Evolutionary conservation across 306 rosid genomes (phyloP).

Genomic region (Begonia masoniana): DNA sequence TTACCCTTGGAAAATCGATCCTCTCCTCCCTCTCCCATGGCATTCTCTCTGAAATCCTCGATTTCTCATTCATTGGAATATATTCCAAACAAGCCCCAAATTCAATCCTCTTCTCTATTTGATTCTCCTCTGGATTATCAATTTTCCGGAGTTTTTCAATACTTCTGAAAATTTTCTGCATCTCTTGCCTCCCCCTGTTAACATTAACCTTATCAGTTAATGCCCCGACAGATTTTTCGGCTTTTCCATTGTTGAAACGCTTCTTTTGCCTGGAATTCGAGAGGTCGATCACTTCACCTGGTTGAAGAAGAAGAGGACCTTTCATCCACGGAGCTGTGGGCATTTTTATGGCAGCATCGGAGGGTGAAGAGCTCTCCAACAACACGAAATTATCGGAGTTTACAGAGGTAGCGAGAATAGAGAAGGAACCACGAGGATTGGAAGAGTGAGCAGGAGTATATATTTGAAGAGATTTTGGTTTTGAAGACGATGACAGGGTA

Average conservation of each 20-base stretch:
- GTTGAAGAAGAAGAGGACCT: slow-evolving; percentile 48
- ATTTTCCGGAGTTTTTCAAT: slow-evolving; percentile 31
- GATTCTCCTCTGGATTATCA: slow-evolving; percentile 14
- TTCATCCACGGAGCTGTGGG: slow-evolving; percentile 82
- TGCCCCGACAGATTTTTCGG: slow-evolving; percentile 12
- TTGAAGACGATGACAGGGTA: slow-evolving; percentile 27
- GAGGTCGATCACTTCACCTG: slow-evolving; percentile 30
- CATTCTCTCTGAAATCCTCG: slow-evolving; percentile 26
- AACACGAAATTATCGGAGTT: slow-evolving; percentile 1
- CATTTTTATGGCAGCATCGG: slow-evolving; percentile 25
- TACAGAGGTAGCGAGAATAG: slow-evolving; percentile 12
- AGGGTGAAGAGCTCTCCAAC: slow-evolving; percentile 11
- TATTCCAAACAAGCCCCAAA: slow-evolving; percentile 29
- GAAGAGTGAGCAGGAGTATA: slow-evolving; percentile 10
- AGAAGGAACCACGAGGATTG: slow-evolving; percentile 9
- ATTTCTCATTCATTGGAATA: slow-evolving; percentile 14
- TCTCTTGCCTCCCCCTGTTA: slow-evolving; percentile 35
- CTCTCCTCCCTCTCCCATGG: slow-evolving; percentile 75
- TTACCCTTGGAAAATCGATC: slow-evolving; percentile 23
- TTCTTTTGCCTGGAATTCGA: slow-evolving; percentile 22
- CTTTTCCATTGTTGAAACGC: slow-evolving; percentile 6
- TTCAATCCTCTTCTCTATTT: slow-evolving; percentile 16
- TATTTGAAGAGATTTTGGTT: slow-evolving; percentile 15
- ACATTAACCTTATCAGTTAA: slow-evolving; percentile 27
- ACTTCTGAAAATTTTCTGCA: slow-evolving; percentile 36